Conservation (phyloP, 345 rosid species). For the Eucalyptus sp. region DNA sequence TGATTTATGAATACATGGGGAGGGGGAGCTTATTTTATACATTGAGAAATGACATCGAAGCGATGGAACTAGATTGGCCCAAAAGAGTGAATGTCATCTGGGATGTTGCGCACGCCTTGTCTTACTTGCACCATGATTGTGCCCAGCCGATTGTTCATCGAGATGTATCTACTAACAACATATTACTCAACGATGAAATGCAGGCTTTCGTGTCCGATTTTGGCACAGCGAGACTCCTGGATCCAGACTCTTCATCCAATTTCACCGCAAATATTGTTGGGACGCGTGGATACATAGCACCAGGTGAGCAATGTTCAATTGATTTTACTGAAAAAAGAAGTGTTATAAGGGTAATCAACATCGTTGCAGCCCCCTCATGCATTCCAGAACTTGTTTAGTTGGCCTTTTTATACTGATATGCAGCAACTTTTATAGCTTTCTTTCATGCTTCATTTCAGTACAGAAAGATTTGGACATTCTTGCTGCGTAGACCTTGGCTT, state of each 20-base stretch:
- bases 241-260: not conserved
- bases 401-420: not conserved
- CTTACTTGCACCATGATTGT: conserved; percentile 5
- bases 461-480: not conserved
- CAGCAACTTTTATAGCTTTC: not conserved
- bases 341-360: not conserved
- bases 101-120: not conserved
- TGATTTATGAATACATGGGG: not conserved
- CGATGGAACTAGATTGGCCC: not conserved
- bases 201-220: conserved; percentile 5
- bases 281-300: conserved; percentile 4
- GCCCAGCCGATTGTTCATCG: not conserved
- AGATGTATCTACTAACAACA: conserved; percentile 9
- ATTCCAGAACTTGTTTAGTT: not conserved
- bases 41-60: not conserved
- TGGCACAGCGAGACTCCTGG: not conserved
- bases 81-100: not conserved
- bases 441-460: not conserved
- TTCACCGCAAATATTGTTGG: conserved; percentile 2
- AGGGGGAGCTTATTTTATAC: not conserved
- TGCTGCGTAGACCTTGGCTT: not conserved
- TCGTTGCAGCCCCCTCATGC: not conserved
- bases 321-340: not conserved
- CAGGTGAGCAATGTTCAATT: not conserved
- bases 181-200: not conserved